Base-by-base conservation (phyloP, 257 asterid species). In the Fraxinus quadrangulata region DNA sequence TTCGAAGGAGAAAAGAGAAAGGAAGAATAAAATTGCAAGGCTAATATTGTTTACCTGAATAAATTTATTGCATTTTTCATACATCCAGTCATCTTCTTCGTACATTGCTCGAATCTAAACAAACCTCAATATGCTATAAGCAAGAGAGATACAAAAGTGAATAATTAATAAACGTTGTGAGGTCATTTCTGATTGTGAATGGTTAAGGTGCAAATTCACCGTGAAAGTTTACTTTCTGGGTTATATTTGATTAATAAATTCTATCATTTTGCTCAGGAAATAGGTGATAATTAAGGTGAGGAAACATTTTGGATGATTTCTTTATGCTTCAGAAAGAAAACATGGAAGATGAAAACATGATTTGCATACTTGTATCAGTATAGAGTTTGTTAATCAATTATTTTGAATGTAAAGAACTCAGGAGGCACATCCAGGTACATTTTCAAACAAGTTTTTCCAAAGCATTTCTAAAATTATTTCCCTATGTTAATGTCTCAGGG, bases 401-500 rank as follows among this genome's bases (percentile, higher is more conserved):
- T 36, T 70, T n/a, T 70, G 39, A 7, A 33, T n/a, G 0, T 19
- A 70, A 9, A 39, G 16, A 23, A n/a, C 24, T 71, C 59, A 40
- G 0, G 21, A 36, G 74, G 28, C 28, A 30, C 34, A 40, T 71
- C 59, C 1, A 21, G 34, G 6, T 71, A 5, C 4, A 39, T 39
- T 56, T 9, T 21, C 59, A 42, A 72, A 16, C 4, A 5, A 4
- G 5, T 72, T 12, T 31, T 72, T n/a, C 6, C 34, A 13, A 11
- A 24, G 5, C 63, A 26, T 42, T 71, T 42, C 13, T 4, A 24
- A 19, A 37, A 40, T 26, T 13, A 65, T 78, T 80, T 63, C 61
- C 70, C 10, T 70, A 54, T 37, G 74, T 13, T 14, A 21, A 30
- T 67, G 66, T 73, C 66, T 37, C 83, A 88, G 88, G 92, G 92